Conservation (phyloP, 1,284 basidiomycete species). For the Rugiboletus extremiorientalis region DNA sequence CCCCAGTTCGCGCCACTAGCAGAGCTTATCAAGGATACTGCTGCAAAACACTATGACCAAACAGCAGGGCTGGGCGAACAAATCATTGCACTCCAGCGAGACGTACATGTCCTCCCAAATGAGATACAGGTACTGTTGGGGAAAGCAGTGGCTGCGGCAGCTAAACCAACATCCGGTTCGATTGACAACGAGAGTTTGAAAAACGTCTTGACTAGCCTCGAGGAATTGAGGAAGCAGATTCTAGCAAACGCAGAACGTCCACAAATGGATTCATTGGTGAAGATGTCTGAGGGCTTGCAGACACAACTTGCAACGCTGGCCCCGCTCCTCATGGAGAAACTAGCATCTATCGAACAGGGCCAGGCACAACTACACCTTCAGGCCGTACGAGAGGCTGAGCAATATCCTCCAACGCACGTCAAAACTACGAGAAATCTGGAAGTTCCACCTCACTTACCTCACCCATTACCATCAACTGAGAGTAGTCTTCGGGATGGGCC, state of each 20-base stretch:
- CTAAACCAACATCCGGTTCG: not conserved
- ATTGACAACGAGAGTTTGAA: constrained; percentile 8
- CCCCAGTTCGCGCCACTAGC: constrained; percentile 28
- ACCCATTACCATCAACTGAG: not conserved
- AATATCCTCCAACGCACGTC: not conserved
- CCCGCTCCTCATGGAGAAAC: constrained; percentile 27
- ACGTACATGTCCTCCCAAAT: constrained; percentile 34
- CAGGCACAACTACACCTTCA: constrained; percentile 19
- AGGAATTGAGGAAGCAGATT: constrained; percentile 20
- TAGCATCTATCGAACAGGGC: constrained; percentile 26
- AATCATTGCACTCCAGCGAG: constrained; percentile 38
- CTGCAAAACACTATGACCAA: constrained; percentile 38
- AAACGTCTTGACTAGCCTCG: constrained; percentile 23
- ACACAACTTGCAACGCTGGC: constrained; percentile 15
- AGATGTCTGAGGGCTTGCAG: constrained; percentile 28
- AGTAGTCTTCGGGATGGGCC: not conserved
- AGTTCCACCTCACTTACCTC: not conserved
- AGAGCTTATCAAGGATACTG: constrained; percentile 39
- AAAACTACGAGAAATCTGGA: constrained; percentile 6
- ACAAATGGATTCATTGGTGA: constrained; percentile 20
- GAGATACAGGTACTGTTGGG: constrained; percentile 24
- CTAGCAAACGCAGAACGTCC: constrained; percentile 14
- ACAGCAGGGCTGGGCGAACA: constrained; percentile 37
- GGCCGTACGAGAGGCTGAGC: constrained; percentile 8
- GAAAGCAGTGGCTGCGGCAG: constrained; percentile 4